phyloP scores from a whole-genome alignment of 2,329 filamentous ascomycete genomes.

The Fusarium citri region DNA sequence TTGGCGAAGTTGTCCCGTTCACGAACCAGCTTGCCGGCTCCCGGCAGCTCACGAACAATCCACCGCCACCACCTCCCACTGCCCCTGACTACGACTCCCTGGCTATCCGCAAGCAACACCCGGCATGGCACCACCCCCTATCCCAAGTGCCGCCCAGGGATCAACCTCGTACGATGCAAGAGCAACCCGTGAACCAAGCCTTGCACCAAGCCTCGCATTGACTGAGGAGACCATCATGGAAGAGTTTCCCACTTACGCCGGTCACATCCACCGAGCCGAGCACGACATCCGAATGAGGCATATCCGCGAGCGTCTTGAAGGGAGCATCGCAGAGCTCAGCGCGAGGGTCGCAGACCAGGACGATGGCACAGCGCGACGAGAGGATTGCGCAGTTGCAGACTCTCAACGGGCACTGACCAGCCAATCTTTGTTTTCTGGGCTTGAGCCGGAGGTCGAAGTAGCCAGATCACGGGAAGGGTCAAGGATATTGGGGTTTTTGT shows the following conservation, averaged over 20 bases:
- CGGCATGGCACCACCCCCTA: accelerated
- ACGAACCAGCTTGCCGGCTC: not conserved
- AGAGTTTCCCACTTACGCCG: not conserved
- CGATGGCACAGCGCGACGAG: not conserved
- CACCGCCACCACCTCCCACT: not conserved
- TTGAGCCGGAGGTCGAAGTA: accelerated
- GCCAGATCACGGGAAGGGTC: not conserved
- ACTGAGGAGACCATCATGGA: not conserved
- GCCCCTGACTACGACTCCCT: too few species aligned
- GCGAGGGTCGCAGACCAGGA: accelerated
- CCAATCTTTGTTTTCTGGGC: not conserved
- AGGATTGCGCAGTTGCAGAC: not conserved
- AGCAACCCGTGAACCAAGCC: not conserved
- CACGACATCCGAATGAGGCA: not conserved
- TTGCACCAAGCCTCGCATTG: not conserved
- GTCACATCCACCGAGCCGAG: not conserved
- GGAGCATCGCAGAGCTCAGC: not conserved
- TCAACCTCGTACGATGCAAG: accelerated
- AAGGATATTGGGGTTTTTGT: not conserved
- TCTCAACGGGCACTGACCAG: not conserved
- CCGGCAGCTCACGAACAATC: not conserved
- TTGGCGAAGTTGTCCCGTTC: not conserved
- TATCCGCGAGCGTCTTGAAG: not conserved
- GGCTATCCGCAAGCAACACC: accelerated
- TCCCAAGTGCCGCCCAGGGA: accelerated